phyloP scores from a whole-genome alignment of 257 asterid genomes.

The Oldenlandia corymbosa region DNA sequence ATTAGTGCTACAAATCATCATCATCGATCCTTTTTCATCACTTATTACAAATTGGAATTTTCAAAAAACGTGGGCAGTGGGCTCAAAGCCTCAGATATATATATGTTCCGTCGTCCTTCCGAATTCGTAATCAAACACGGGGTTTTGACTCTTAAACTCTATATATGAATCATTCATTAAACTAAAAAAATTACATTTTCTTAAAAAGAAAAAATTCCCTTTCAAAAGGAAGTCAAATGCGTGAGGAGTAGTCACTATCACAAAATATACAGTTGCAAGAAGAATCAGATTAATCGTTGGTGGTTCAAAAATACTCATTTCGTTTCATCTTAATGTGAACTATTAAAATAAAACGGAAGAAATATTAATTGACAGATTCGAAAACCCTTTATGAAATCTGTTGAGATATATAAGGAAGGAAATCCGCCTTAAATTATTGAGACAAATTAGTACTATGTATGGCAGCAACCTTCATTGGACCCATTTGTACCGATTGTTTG shows the following conservation, averaged over 20 bases:
- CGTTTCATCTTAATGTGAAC: not conserved
- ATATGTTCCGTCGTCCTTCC: not conserved
- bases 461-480: not conserved
- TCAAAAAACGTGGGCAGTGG: constrained; percentile 45
- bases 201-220: not conserved
- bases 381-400: not conserved
- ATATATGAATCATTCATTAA: constrained; percentile 22
- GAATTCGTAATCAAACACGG: constrained; percentile 21
- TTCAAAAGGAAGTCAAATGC: constrained; percentile 13
- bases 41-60: constrained; percentile 9
- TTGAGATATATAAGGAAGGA: not conserved
- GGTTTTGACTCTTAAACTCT: constrained; percentile 33
- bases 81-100: constrained; percentile 9
- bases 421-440: not conserved
- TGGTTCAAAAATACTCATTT: constrained; percentile 21
- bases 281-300: constrained; percentile 19
- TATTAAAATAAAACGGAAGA: no score
- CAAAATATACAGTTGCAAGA: constrained; percentile 22
- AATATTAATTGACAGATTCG: no score
- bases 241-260: constrained; percentile 14
- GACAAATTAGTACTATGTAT: not conserved
- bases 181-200: constrained; percentile 2
- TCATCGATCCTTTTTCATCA: no score
- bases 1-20: no score
- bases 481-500: not conserved